Conservation (phyloP, 1,284 basidiomycete genomes). For the Malassezia japonica region DNA sequence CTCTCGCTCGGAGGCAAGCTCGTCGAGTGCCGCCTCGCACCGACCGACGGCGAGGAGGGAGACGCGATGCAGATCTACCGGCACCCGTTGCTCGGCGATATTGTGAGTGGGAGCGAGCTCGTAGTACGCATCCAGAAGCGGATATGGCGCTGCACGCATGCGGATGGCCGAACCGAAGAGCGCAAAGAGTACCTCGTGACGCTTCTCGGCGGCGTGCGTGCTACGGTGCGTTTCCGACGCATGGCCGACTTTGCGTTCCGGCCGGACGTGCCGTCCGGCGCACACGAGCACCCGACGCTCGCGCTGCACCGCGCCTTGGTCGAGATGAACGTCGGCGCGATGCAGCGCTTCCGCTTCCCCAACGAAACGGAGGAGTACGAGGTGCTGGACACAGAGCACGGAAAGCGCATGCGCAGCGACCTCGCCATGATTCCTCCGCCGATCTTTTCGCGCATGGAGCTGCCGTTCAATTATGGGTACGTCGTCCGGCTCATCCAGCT, state of each 20-base stretch:
- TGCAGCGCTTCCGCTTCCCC: slow-evolving; percentile 22
- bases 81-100: slow-evolving; percentile 15
- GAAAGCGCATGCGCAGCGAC: slow-evolving; percentile 14
- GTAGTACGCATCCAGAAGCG: slow-evolving; percentile 4
- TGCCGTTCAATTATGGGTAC: slow-evolving; percentile 32
- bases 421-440: slow-evolving; percentile 36
- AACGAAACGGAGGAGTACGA: slow-evolving; percentile 27
- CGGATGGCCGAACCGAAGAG: background rate
- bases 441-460: slow-evolving; percentile 32
- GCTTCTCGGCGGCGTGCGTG: slow-evolving; percentile 64
- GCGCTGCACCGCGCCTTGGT: slow-evolving; percentile 27
- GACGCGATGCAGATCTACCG: slow-evolving; percentile 6
- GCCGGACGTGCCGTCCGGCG: slow-evolving; percentile 17
- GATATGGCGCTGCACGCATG: background rate
- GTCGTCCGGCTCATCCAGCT: no score
- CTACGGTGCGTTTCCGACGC: slow-evolving; percentile 71
- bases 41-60: background rate
- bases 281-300: slow-evolving; percentile 16
- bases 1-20: slow-evolving; percentile 17
- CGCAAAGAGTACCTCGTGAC: slow-evolving; percentile 59
- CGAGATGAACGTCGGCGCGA: slow-evolving; percentile 27
- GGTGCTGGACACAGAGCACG: background rate
- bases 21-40: slow-evolving; percentile 32
- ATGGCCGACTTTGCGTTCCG: slow-evolving; percentile 44
- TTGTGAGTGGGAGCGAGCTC: background rate